A percentile compares a stretch with the other conserved stretches of the same genome.
Evolutionary conservation across 2,329 filamentous ascomycete genomes (phyloP).

Genomic region (Allantophomopsis lycopodina): DNA sequence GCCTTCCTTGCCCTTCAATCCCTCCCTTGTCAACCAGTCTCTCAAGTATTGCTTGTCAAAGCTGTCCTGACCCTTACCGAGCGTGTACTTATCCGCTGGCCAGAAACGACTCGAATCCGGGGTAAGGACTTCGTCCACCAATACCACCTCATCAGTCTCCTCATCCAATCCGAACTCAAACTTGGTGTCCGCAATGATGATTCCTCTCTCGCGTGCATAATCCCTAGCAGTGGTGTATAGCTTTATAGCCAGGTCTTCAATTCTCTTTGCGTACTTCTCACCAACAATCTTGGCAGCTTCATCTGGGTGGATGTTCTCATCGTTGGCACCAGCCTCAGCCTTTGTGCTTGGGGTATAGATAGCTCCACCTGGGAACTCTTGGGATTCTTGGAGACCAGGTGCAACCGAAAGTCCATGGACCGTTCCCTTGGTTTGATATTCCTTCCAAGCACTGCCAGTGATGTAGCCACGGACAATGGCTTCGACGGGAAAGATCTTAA

Average conservation of each 20-base stretch:
- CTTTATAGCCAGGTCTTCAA: constrained; percentile 42
- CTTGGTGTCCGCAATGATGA: constrained; percentile 64
- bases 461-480: constrained; percentile 63
- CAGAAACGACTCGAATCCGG: constrained; percentile 81
- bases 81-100: constrained; percentile 57
- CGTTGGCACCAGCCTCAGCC: constrained; percentile 51
- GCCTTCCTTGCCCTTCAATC: constrained; percentile 61
- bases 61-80: constrained; percentile 65
- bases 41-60: constrained; percentile 82
- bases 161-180: constrained; percentile 58
- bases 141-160: constrained; percentile 44
- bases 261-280: constrained; percentile 38
- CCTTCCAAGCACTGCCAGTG: constrained; percentile 58
- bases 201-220: constrained; percentile 42
- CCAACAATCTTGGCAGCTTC: constrained; percentile 34
- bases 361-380: constrained; percentile 41
- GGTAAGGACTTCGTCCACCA: constrained; percentile 62
- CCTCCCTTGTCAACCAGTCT: constrained; percentile 65
- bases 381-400: constrained; percentile 42
- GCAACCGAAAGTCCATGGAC: constrained; percentile 50
- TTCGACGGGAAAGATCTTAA: constrained; percentile 53
- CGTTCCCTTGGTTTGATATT: constrained; percentile 49
- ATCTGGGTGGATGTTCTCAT: constrained; percentile 55
- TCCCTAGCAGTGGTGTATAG: constrained; percentile 43
- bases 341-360: constrained; percentile 59